Evolutionary conservation across 2,329 filamentous ascomycete genomes (phyloP).

Genomic region (Neocucurbitaria cava): DNA sequence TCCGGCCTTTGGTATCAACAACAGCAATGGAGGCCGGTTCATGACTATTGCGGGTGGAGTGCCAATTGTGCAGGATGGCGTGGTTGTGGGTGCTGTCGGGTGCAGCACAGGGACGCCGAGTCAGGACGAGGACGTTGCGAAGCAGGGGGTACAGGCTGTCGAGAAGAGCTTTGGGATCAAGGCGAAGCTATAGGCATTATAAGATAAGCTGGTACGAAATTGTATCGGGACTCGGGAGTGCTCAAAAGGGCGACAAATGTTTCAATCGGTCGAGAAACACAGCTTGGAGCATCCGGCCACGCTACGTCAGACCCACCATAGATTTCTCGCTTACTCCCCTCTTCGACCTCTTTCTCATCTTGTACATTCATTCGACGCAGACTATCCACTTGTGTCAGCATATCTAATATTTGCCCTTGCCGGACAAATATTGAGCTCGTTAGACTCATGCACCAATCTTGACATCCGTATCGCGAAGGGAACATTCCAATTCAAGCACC

Average conservation of each 20-base stretch:
- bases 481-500: too few species aligned
- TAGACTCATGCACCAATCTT: not conserved
- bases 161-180: conserved; percentile 45
- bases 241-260: too few species aligned
- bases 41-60: conserved; percentile 62
- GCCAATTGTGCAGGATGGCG: conserved; percentile 57
- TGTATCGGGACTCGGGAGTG: not conserved
- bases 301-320: too few species aligned
- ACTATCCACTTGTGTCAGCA: not conserved
- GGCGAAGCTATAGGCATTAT: conserved; percentile 49
- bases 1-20: conserved; percentile 59
- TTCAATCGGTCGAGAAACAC: too few species aligned
- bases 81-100: conserved; percentile 61
- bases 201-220: not conserved
- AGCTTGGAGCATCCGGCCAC: too few species aligned
- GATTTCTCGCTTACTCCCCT: not conserved
- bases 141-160: conserved; percentile 59
- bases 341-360: not conserved
- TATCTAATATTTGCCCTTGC: not conserved
- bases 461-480: not conserved
- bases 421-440: not conserved
- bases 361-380: not conserved
- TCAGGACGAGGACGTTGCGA: conserved; percentile 62
- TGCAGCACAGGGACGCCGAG: conserved; percentile 62
- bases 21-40: conserved; percentile 62